Evolutionary conservation across 1,139 yeast genomes (phyloP), one percentile per base, ranked within the genome.

Genomic region (Geotrichum siamense): DNA sequence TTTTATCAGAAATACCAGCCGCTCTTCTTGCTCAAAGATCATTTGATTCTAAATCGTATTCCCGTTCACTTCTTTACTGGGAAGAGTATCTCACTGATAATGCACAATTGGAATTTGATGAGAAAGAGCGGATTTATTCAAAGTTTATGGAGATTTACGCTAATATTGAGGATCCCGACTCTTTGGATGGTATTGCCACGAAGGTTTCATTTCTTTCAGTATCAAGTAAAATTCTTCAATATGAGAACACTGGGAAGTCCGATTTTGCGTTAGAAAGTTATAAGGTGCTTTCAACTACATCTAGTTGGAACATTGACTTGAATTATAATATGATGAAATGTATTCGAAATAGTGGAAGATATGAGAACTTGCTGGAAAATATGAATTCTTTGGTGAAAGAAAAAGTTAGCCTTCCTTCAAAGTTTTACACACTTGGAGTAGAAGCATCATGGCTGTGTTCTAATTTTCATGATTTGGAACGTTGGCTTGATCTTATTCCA

Each of bases 211-310:
- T 82, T 0, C 76, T 78, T 39, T 77, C 79, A 50, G 67, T 87
- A 43, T 72, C 74, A 16, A 87, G 85, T 47, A 85, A 85, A 58
- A 72, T 89, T 29, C 68, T 79, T 5, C 84, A 86, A 45, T 79
- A 89, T 49, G 94, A 86, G 54, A 87, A 83, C 52, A 82, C 85
- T 46, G 91, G 86, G 39, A 80, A 80, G 55, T 86, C 96, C 95
- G 74, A 79, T 32, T 72, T 86, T 55, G 95, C 96, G 0, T 83
- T 84, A 51, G 91, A 84, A 51, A 86, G 96, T 33, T 82, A 86
- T 54, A 81, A 80, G 45, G 84, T 82, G 0, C 63, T 83, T 34
- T 75, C 85, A 13, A 71, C 71, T 13, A 55, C 48, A 12, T 29
- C 64, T 13, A 56, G 57, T 2, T 61, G 64, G 45, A 64, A 60